phyloP scores from a whole-genome alignment of 1,284 basidiomycete species.

The Paramarasmius palmivorus region DNA sequence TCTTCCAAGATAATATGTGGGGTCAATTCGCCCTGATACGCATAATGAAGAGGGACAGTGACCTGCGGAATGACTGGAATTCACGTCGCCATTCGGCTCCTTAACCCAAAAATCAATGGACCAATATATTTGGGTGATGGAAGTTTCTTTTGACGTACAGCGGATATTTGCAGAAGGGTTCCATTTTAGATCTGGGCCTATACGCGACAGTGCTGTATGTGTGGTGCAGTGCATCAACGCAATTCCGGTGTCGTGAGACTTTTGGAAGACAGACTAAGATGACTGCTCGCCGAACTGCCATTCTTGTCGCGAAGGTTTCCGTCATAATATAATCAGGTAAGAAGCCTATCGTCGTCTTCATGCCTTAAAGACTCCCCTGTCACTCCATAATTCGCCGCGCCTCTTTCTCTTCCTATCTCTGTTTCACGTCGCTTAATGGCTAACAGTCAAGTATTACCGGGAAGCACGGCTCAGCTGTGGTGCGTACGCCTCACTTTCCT shows the following conservation, averaged over 20 bases:
- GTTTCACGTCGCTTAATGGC: slow-evolving; percentile 52
- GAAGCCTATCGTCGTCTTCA: slow-evolving; percentile 19
- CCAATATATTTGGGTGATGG: slow-evolving; percentile 22
- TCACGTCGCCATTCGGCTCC: slow-evolving; percentile 4
- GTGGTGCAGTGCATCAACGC: slow-evolving; percentile 2
- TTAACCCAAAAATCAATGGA: slow-evolving; percentile 21
- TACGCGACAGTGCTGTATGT: neutral
- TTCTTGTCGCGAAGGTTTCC: slow-evolving; percentile 42
- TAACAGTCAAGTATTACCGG: slow-evolving; percentile 42
- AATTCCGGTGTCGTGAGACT: slow-evolving; percentile 36
- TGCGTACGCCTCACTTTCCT: slow-evolving; percentile 30
- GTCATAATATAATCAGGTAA: slow-evolving; percentile 46
- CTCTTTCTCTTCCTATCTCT: slow-evolving; percentile 33
- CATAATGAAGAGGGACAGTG: neutral
- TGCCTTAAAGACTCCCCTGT: slow-evolving; percentile 35
- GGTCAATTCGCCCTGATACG: no score
- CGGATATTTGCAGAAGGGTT: slow-evolving; percentile 5
- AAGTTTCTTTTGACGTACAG: slow-evolving; percentile 19
- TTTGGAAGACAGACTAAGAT: slow-evolving; percentile 35
- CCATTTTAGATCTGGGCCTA: slow-evolving; percentile 10
- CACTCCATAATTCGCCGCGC: slow-evolving; percentile 37
- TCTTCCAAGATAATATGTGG: no score
- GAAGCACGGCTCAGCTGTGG: slow-evolving; percentile 63
- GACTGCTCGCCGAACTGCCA: slow-evolving; percentile 38
- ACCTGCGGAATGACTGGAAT: slow-evolving; percentile 30